Evolutionary conservation across 2,329 filamentous ascomycete genomes (phyloP), one percentile per base, ranked within the genome.

Genomic region (Fusarium graminum): DNA sequence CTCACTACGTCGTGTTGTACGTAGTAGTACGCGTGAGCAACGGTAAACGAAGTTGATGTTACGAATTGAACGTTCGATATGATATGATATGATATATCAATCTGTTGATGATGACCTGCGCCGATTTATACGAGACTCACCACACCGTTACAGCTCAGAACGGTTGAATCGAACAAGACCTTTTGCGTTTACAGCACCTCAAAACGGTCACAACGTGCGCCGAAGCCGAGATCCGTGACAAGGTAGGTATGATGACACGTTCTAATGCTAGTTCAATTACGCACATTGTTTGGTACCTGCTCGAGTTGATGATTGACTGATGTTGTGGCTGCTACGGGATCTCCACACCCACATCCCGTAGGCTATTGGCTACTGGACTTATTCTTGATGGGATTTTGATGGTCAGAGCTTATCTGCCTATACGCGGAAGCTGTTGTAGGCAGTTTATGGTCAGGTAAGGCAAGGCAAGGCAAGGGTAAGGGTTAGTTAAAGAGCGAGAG

Each of bases 271-370:
- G 22, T 22, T 55, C 49, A 29, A 41, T 41, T 49, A 51, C 34
- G 38, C 32, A 49, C 41, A 41, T 34, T 45, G 42, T 49, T 39
- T 46, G 28, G 54, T 57, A 40, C 39, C 51, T 65, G 38, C 51
- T 42, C 17, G n/a, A 52, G 34, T 58, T 63, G 22, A 40, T 36
- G 34, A n/a, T n/a, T 36, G n/a, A n/a, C 16, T 36, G 25, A 22
- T 22, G 22, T 22, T 22, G 30, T 60, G 54, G 51, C 40, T 30
- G 39, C 28, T 16, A 30, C 52, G 40, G 44, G 44, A 62, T 60
- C 55, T 65, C 65, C 65, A 68, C 65, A 53, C 34, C 28, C 38
- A 42, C 25, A 29, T 19, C 45, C 51, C 16, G 55, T 41, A 22
- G 39, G 42, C 64, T 65, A 67, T 41, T 65, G 53, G 57, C 36